A percentile compares a stretch with the other conserved stretches of the same genome.
phyloP scores from a whole-genome alignment of 1,284 basidiomycete species.

The Somion occarium region DNA sequence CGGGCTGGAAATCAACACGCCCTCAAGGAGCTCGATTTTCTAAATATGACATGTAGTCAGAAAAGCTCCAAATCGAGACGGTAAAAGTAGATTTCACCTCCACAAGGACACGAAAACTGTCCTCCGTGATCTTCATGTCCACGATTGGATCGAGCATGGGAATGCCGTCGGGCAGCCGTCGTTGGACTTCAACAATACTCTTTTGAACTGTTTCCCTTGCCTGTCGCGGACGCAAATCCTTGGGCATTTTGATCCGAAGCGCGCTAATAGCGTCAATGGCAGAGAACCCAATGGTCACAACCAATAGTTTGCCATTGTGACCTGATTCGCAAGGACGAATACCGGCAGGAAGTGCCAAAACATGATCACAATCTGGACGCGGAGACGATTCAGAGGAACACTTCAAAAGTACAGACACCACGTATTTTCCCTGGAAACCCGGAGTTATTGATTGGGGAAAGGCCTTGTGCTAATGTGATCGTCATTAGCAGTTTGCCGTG shows the following conservation, averaged over 20 bases:
- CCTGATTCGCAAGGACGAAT: no score
- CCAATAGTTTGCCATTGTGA: no score
- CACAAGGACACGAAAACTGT: conserved; percentile 84
- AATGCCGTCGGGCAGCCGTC: conserved; percentile 86
- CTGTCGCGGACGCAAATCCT: conserved; percentile 77
- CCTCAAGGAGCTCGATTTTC: conserved; percentile 90
- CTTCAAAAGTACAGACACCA: no score
- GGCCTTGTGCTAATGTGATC: no score
- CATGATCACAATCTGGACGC: no score
- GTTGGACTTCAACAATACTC: conserved; percentile 85
- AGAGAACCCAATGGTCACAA: no score
- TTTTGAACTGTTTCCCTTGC: conserved; percentile 86
- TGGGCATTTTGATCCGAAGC: conserved; percentile 84
- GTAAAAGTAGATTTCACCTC: conserved; percentile 49
- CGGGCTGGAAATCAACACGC: conserved; percentile 71
- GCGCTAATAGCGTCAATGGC: conserved; percentile 86
- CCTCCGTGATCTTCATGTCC: conserved; percentile 97
- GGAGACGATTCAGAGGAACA: no score
- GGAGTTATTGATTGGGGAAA: no score
- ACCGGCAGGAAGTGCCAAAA: no score
- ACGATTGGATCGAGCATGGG: conserved; percentile 87
- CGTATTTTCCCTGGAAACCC: no score
- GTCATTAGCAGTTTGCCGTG: no score
- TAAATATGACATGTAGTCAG: conserved; percentile 29
- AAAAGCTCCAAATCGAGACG: conserved; percentile 1